These are phyloP conservation scores for Thuja plicata DNA, from an alignment of 83 land plant genomes.

Conservation along the genomic window DNA sequence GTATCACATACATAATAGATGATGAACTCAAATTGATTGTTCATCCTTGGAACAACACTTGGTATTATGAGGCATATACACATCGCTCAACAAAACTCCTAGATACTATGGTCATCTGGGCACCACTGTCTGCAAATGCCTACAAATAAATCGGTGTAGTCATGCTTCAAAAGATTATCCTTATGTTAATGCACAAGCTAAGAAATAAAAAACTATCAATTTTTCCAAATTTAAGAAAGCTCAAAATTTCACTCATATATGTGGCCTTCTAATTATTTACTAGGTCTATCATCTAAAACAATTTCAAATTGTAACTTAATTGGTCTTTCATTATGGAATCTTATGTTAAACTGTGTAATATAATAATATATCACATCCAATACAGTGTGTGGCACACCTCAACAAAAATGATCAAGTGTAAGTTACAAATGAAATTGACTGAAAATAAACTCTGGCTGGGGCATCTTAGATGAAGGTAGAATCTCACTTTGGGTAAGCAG, in stretches of 20 bases:
- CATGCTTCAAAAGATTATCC: neutral
- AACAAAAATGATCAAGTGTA: neutral
- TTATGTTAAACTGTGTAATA: neutral
- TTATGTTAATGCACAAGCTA: neutral
- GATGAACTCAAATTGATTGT: neutral
- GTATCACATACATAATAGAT: too few relatives aligned
- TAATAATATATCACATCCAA: neutral
- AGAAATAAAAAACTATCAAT: neutral
- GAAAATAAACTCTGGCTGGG: too few relatives aligned
- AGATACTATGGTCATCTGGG: too few relatives aligned
- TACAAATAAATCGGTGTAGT: neutral
- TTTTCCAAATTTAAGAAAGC: neutral
- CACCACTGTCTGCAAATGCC: too few relatives aligned
- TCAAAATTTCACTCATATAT: neutral
- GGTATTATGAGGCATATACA: too few relatives aligned
- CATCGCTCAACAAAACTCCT: too few relatives aligned
- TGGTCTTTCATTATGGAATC: neutral
- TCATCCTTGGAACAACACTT: too few relatives aligned
- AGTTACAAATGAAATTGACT: neutral
- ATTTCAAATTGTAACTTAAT: too few relatives aligned
- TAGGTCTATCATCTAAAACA: neutral
- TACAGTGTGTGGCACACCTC: neutral
- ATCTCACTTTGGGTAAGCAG: neutral
- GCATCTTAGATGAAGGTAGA: neutral
- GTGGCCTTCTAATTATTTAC: neutral